Base-by-base conservation (phyloP, 495 filamentous ascomycete species). In the Penicillium coprophilum region DNA sequence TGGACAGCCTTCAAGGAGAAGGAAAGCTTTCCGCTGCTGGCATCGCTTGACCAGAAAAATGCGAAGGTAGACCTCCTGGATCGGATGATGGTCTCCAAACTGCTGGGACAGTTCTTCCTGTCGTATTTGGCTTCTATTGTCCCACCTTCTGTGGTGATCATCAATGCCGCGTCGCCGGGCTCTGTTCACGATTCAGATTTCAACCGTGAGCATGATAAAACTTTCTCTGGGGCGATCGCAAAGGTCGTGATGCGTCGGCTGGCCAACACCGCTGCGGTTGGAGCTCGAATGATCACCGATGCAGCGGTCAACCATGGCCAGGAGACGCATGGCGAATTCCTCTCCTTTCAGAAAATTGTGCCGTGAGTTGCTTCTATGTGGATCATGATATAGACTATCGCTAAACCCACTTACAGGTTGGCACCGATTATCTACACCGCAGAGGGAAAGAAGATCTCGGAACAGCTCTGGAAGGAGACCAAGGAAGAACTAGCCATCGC, bases 1-100 rank as follows among this genome's bases (percentile, higher is more conserved):
- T 59, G 57, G 57, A 52, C 57, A 11, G 44, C 41, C 23, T 59
- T 59, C 50, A 54, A 50, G 24, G 57, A 59, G 39, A 41, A 41
- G 39, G 21, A 41, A 5, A 41, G 17, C 15, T 17, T 41, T 11
- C 39, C 39, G 39, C 39, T 41, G 15, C 39, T 41, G 39, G 39
- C 39, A 41, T 4, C 39, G 39, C 39, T 41, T 17, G 39, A 41
- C 39, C 39, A 20, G 39, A 41, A 41, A 11, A 20, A 21, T 3
- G 17, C 39, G 0, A 41, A 41, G 39, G 39, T 41, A 8, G 39
- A 41, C 39, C 39, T 17, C 39, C 15, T 41, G 17, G 39, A 41
- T 41, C 39, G 39, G 6, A 41, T 41, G 39, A 41, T 41, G 39
- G 39, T 41, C n/a, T 41, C 39, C 6, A 41, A 41, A 6, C 39